Base-by-base conservation (phyloP, 768 basidiomycete genomes). In the Cystoderma amianthinum region DNA sequence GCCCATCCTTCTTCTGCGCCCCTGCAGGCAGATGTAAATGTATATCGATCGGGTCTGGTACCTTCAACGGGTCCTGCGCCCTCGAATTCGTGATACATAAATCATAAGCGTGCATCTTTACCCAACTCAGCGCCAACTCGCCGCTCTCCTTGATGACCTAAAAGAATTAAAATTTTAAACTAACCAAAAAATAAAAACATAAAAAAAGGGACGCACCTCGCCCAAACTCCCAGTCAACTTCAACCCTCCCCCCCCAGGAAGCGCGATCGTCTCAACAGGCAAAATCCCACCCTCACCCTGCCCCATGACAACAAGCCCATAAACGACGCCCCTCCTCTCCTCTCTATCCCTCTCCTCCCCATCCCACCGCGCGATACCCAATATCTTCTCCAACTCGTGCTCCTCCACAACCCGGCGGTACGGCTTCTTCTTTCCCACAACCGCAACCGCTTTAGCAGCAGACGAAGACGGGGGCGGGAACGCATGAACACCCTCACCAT, bases 1-100 rank as follows among this genome's bases (percentile, higher is more conserved):
- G 91, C 0, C 93, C 92, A 52, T 95, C 92, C 65, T 95, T 96
- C 73, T 82, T 90, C 60, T 92, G 85, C 2, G 90, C 86, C 0
- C 93, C 94, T 1, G 86, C 75, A 1, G 93, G 94, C 6, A 95
- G 67, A 55, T 96, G 93, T 12, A 93, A 64, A 52, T 97, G 93
- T 7, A 97, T 65, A 54, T 97, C 91, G 35, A 92, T 75, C 16
- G 69, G 61, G 39, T 85, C 74, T 0, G 80, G 81, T 5, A 79
- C 69, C 52, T 85, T 83, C 48, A 95, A 64, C 12, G 87, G 83
- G 52, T 91, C 87, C 24, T 85, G 76, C 24, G 74, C 64, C 36
- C 78, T 74, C 22, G 73, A 67, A 42, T 77, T 75, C 7, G 88
- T 90, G 56, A 91, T 78, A 32, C 83, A 77, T 45, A 91, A 58